These are phyloP conservation scores for Dalbergia cochinchinensis DNA, from an alignment of 306 rosid genomes.

Conservation along the genomic window DNA sequence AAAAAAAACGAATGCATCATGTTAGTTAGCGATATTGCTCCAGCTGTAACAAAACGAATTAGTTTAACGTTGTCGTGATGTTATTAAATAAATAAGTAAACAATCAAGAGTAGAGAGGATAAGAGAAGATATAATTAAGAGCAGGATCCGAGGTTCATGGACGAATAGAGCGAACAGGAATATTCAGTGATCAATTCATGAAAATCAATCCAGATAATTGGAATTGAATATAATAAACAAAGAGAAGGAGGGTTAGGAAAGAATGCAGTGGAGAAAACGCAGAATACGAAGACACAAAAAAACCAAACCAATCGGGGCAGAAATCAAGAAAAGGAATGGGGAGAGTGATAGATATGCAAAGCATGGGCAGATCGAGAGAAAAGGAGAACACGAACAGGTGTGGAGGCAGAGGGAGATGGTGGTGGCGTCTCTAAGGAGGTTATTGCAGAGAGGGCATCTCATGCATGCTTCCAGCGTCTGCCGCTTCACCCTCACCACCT, in stretches of 20 bases:
- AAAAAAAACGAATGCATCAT: too few relatives aligned
- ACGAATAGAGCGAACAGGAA: not conserved
- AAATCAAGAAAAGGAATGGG: too few relatives aligned
- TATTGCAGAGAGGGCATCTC: constrained; percentile 86
- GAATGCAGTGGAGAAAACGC: not conserved
- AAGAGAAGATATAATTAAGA: not conserved
- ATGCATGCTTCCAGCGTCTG: constrained; percentile 71
- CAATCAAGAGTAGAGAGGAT: not conserved
- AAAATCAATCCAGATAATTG: not conserved
- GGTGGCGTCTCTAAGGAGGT: constrained; percentile 75
- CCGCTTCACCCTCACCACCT: constrained; percentile 67
- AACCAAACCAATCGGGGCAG: not conserved
- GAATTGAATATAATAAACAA: not conserved
- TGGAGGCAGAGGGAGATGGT: constrained; percentile 86
- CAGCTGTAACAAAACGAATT: too few relatives aligned
- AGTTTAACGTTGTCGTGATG: not conserved
- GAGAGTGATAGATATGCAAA: too few relatives aligned
- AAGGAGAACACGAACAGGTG: constrained; percentile 60
- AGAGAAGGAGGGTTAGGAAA: not conserved
- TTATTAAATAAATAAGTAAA: not conserved
- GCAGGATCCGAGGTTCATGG: not conserved
- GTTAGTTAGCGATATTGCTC: too few relatives aligned
- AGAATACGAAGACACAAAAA: not conserved
- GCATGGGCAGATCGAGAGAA: constrained; percentile 43
- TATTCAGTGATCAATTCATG: not conserved